A percentile compares a stretch with the other conserved stretches of the same genome.
phyloP scores from a whole-genome alignment of 768 basidiomycete genomes.

The Boletellus ananiceps region DNA sequence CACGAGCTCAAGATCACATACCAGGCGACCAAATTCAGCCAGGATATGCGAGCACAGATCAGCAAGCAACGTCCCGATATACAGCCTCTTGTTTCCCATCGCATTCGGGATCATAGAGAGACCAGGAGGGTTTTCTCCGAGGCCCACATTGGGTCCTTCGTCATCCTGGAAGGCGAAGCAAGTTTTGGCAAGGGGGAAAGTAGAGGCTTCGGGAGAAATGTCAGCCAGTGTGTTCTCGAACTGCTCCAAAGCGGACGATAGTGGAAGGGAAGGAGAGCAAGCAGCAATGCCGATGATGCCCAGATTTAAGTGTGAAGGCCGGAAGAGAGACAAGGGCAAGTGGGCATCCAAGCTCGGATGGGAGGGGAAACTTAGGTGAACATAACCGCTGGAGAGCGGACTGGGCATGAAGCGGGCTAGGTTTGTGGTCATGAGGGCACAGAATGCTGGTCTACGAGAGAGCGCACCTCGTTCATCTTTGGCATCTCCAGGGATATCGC shows the following conservation, averaged over 20 bases:
- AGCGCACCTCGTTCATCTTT: slow-evolving; percentile 70
- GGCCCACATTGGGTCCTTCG: slow-evolving; percentile 45
- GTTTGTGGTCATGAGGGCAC: slow-evolving; percentile 5
- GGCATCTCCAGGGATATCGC: slow-evolving; percentile 77
- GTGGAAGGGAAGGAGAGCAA: slow-evolving; percentile 51
- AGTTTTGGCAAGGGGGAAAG: slow-evolving; percentile 74
- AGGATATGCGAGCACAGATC: slow-evolving; percentile 86
- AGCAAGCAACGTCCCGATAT: slow-evolving; percentile 84
- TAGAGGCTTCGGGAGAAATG: slow-evolving; percentile 58
- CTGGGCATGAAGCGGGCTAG: slow-evolving; percentile 81
- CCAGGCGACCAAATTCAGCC: slow-evolving; percentile 79
- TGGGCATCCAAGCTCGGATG: slow-evolving; percentile 73
- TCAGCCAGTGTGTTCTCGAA: slow-evolving; percentile 63
- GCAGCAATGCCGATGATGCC: slow-evolving; percentile 86
- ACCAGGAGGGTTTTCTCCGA: slow-evolving; percentile 54
- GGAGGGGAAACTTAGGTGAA: slow-evolving; percentile 76
- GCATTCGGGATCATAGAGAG: slow-evolving; percentile 76
- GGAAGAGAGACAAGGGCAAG: slow-evolving; percentile 63
- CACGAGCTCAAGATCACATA: slow-evolving; percentile 35
- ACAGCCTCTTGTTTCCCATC: slow-evolving; percentile 85
- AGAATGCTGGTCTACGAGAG: neutral
- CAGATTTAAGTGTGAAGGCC: slow-evolving; percentile 77
- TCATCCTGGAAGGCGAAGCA: slow-evolving; percentile 85
- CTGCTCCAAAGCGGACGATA: slow-evolving; percentile 53
- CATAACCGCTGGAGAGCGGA: slow-evolving; percentile 65